A percentile compares a stretch with the other conserved stretches of the same genome.
Conservation (phyloP, 768 basidiomycete species). For the Lyophyllum atratum region DNA sequence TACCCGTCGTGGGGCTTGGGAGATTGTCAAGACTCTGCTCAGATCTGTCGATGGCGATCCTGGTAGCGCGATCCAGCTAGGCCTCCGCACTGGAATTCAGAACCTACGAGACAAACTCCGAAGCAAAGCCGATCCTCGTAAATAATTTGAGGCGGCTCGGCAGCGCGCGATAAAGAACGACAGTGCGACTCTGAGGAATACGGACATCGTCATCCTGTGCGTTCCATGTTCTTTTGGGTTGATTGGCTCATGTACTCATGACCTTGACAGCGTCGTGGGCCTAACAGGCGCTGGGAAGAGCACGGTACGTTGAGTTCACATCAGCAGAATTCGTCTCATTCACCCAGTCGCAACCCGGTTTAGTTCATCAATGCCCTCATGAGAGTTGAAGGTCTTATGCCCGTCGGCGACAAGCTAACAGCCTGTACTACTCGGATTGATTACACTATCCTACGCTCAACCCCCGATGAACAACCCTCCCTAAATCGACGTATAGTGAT, state of each 20-base stretch:
- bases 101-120: too few species aligned
- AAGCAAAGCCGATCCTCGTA: too few species aligned
- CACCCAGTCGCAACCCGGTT: too few species aligned
- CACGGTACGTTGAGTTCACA: conserved; percentile 8
- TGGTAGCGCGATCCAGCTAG: too few species aligned
- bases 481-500: conserved; percentile 20
- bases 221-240: neutral
- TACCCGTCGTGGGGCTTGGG: too few species aligned
- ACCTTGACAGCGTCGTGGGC: conserved; percentile 19
- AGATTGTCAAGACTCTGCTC: too few species aligned
- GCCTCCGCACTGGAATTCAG: too few species aligned
- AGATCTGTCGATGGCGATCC: too few species aligned
- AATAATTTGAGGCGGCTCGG: too few species aligned
- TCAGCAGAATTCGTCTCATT: neutral
- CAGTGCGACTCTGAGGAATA: too few species aligned
- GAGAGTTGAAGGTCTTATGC: conserved; percentile 14
- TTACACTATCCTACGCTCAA: conserved; percentile 16
- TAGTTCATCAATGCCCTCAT: conserved; percentile 28
- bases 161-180: too few species aligned
- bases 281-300: conserved; percentile 22
- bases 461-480: conserved; percentile 9
- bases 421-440: conserved; percentile 22
- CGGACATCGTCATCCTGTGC: conserved; percentile 19
- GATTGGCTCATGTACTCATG: neutral
- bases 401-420: conserved; percentile 15